Percentiles rank a stretch among this genome's conserved stretches.
These are phyloP conservation scores for Stachybotrys elegans DNA, from an alignment of 2,329 filamentous ascomycete species.

Conservation along the genomic window DNA sequence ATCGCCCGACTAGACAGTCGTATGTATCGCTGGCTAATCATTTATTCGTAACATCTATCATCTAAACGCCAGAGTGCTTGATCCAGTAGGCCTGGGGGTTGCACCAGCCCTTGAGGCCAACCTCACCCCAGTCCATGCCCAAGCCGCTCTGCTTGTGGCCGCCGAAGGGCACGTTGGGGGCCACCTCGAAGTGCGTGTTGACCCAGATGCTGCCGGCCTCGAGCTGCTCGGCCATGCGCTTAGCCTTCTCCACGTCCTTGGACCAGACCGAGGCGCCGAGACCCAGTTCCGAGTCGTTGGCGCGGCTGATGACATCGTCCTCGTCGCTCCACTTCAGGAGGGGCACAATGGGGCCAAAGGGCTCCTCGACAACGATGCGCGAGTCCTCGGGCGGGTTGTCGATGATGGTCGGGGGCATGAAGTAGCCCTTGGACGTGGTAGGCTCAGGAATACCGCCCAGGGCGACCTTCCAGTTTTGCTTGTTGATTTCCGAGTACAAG, in stretches of 20 bases:
- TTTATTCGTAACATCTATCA: no score
- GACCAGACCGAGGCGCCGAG: constrained; percentile 56
- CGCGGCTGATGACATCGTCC: constrained; percentile 51
- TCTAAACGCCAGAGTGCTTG: constrained; percentile 2
- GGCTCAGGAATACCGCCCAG: constrained; percentile 16
- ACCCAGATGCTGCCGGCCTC: constrained; percentile 58
- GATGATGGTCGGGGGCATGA: constrained; percentile 54
- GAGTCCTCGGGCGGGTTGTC: constrained; percentile 54
- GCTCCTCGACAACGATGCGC: constrained; percentile 51
- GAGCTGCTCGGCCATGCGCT: constrained; percentile 46
- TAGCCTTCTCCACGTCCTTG: constrained; percentile 44
- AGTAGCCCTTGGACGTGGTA: constrained; percentile 40
- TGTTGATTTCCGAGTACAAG: constrained; percentile 42
- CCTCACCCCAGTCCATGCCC: constrained; percentile 38
- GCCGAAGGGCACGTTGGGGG: constrained; percentile 36
- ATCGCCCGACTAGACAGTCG: no score
- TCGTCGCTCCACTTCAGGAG: constrained; percentile 57
- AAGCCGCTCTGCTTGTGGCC: constrained; percentile 48
- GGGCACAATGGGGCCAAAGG: constrained; percentile 55
- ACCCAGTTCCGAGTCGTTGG: constrained; percentile 47
- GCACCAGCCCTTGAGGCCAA: constrained; percentile 12
- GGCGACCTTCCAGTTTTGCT: constrained; percentile 37
- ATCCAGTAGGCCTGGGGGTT: constrained; percentile 6
- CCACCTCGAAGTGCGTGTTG: constrained; percentile 41
- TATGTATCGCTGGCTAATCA: no score